Conservation (phyloP, 805 yeast genomes). For the Sugiyamaella valdiviana region DNA sequence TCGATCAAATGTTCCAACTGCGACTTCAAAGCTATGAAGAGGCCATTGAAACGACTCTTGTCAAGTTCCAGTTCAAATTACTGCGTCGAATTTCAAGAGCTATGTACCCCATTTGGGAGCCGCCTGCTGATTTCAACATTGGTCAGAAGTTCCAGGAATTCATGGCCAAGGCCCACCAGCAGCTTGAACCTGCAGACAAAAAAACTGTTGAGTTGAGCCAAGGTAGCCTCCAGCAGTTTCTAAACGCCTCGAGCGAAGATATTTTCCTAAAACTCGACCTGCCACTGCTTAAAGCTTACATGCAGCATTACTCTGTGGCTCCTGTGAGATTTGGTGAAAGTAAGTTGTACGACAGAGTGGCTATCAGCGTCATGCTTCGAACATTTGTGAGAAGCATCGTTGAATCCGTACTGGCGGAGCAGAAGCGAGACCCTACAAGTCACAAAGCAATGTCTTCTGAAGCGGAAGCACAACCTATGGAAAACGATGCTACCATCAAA, state of each 20-base stretch:
- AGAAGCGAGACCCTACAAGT: too few species aligned
- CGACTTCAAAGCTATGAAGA: not conserved
- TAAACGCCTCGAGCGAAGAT: not conserved
- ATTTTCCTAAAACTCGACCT: not conserved
- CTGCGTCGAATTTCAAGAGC: not conserved
- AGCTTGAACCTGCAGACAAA: not conserved
- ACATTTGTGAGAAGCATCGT: not conserved
- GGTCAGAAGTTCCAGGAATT: not conserved
- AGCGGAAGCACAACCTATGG: not conserved
- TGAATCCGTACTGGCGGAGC: too few species aligned
- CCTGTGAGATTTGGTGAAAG: not conserved
- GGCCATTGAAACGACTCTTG: not conserved
- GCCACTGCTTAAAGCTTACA: not conserved
- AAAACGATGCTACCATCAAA: not conserved
- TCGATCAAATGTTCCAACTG: not conserved
- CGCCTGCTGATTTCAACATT: not conserved
- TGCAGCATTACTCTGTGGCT: not conserved
- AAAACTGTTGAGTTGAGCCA: not conserved
- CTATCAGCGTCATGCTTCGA: not conserved
- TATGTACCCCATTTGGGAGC: not conserved
- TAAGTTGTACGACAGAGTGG: not conserved
- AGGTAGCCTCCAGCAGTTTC: not conserved
- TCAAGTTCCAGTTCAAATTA: not conserved
- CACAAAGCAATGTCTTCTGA: too few species aligned
- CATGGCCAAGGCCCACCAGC: not conserved